Base-by-base conservation (phyloP, 805 yeast genomes). In the Starmera caribaea region DNA sequence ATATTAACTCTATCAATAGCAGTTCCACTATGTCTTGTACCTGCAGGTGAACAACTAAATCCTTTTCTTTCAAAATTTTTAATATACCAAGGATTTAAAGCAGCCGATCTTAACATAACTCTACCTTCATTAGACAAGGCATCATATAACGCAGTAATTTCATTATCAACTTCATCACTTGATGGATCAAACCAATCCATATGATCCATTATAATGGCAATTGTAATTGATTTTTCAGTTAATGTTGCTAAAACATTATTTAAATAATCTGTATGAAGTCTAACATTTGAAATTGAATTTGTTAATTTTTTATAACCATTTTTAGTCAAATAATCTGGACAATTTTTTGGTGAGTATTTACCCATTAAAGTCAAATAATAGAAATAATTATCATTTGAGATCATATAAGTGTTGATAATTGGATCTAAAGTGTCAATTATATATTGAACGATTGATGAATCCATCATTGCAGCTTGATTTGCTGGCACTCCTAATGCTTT, bases 401-500 rank as follows among this genome's bases (percentile, higher is more conserved):
- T 68, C 51, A 81, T 60, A 2, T 82, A 76, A 46, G 81, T 67
- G 17, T 68, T 66, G 45, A 84, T 66, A 24, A 85, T 62, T 21
- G 95, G 95, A 52, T 84, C 90, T 48, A 84, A 66, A 5, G 95
- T 84, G 54, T 85, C 87, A 38, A 77, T 66, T 35, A 85, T 78
- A 55, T 85, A 84, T 42, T 79, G 73, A 49, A 80, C 61, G 34
- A 82, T 79, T 0, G 88, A 78, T 14, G 73, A 65, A 17, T 82
- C 86, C 76, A 85, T 83, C 80, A 85, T 73, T 26, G 75, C 66
- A 6, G 92, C 88, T 63, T 84, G 95, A 54, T 85, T 84, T 8
- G 79, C 75, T 6, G 94, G 95, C 36, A 84, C 95, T n/a, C 95
- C 94, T 17, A 85, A 67, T 0, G 94, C 94, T 56, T 81, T 83